A percentile compares a stretch with the other conserved stretches of the same genome.
phyloP scores from a whole-genome alignment of 805 yeast genomes.

The Sugiyamaella chiloensis region DNA sequence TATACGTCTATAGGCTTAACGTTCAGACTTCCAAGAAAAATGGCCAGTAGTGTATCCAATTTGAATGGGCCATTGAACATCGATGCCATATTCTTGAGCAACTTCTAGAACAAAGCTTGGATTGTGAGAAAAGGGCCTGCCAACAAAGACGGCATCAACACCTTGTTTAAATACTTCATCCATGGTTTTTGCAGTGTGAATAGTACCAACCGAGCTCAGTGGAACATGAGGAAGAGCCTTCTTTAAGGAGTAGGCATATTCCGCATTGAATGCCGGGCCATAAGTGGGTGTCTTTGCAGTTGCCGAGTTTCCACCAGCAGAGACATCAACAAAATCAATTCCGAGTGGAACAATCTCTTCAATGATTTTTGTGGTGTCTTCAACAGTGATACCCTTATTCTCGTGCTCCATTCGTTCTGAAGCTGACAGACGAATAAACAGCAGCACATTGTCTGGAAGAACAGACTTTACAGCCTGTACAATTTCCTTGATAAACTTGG shows the following conservation, averaged over 20 bases:
- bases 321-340: constrained; percentile 52
- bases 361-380: constrained; percentile 38
- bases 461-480: constrained; percentile 43
- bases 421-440: constrained; percentile 49
- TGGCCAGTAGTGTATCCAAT: constrained; percentile 12
- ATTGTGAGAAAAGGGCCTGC: constrained; percentile 44
- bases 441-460: constrained; percentile 42
- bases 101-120: constrained; percentile 50
- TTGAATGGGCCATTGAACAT: constrained; percentile 38
- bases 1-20: too few species aligned
- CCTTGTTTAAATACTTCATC: constrained; percentile 39
- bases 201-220: constrained; percentile 49
- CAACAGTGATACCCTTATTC: constrained; percentile 38
- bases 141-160: constrained; percentile 50
- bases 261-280: constrained; percentile 40
- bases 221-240: constrained; percentile 42
- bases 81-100: constrained; percentile 49
- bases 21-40: not conserved
- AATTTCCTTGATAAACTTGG: constrained; percentile 45
- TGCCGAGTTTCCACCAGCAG: constrained; percentile 56
- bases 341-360: constrained; percentile 29
- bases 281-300: constrained; percentile 30
- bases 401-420: constrained; percentile 37
- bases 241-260: constrained; percentile 43
- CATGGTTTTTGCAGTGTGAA: constrained; percentile 38